Conservation (phyloP, 345 rosid species). For the Eucalyptus regnans region DNA sequence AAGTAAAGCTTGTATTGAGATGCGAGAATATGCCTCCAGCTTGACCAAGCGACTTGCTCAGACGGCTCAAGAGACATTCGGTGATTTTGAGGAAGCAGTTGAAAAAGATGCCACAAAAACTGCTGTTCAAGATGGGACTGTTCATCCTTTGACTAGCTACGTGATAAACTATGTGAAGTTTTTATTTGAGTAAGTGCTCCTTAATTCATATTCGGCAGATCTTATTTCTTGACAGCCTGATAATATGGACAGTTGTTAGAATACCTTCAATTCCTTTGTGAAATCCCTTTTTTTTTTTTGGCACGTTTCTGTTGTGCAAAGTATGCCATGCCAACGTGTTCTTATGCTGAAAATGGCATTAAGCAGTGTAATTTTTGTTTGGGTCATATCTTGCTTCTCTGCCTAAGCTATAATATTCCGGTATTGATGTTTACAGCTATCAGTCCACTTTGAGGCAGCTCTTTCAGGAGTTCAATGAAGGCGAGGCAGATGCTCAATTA, state of each 20-base stretch:
- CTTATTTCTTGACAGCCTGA: background rate
- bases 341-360: background rate
- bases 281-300: background rate
- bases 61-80: slow-evolving; percentile 91
- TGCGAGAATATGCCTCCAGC: slow-evolving; percentile 64
- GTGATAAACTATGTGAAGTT: slow-evolving; percentile 94
- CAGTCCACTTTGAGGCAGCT: slow-evolving; percentile 77
- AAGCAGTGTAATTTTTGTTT: background rate
- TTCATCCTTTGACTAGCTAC: slow-evolving; percentile 96
- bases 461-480: slow-evolving; percentile 59
- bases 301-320: background rate
- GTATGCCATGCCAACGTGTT: background rate
- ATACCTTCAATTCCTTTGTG: background rate
- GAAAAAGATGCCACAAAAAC: slow-evolving; percentile 97
- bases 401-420: background rate
- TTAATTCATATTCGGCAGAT: background rate
- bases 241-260: background rate
- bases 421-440: slow-evolving; percentile 34
- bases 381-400: background rate
- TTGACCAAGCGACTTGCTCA: slow-evolving; percentile 80
- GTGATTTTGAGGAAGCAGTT: slow-evolving; percentile 94
- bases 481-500: slow-evolving; percentile 52
- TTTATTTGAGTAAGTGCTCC: slow-evolving; percentile 71
- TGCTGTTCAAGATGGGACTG: slow-evolving; percentile 93
- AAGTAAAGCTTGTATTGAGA: slow-evolving; percentile 56